Percentiles rank a stretch among this genome's conserved stretches.
These are phyloP conservation scores for Aspergillus kassunensis DNA, from an alignment of 495 filamentous ascomycete genomes.

Conservation along the genomic window DNA sequence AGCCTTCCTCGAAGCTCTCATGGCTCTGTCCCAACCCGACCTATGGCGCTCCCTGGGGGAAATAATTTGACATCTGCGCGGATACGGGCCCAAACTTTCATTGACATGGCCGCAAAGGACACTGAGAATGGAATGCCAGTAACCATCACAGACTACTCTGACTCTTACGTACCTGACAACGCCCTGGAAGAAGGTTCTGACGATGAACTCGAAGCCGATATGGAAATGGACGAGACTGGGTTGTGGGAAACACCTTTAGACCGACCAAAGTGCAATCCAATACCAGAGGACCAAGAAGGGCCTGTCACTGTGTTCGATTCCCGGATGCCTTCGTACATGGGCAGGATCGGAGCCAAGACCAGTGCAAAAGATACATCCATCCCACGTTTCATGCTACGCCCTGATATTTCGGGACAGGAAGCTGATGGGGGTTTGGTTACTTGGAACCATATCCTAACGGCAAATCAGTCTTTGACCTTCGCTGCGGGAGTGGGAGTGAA, in stretches of 20 bases:
- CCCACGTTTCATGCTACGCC: constrained; percentile 41
- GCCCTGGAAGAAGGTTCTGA: constrained; percentile 28
- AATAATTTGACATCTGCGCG: constrained; percentile 46
- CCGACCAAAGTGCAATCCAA: constrained; percentile 23
- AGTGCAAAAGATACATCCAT: constrained; percentile 31
- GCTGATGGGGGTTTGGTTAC: constrained; percentile 42
- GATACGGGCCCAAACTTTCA: constrained; percentile 47
- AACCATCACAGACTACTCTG: constrained; percentile 43
- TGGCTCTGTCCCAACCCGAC: constrained; percentile 41
- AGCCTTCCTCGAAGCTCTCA: constrained; percentile 46
- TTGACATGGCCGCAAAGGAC: constrained; percentile 46
- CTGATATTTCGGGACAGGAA: constrained; percentile 42
- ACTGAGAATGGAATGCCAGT: constrained; percentile 40
- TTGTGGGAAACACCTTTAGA: constrained; percentile 28
- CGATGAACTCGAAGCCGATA: constrained; percentile 26
- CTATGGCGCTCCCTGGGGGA: constrained; percentile 40
- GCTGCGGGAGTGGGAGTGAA: constrained; percentile 38
- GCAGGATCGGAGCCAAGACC: constrained; percentile 30
- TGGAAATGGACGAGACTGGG: constrained; percentile 37
- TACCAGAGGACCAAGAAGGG: constrained; percentile 24
- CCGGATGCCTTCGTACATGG: constrained; percentile 45
- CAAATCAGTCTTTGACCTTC: constrained; percentile 39
- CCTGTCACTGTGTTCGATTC: constrained; percentile 42
- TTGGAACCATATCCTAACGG: constrained; percentile 45
- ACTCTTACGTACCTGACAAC: constrained; percentile 38